Evolutionary conservation across 2,329 filamentous ascomycete species (phyloP).

Genomic region (Paramyrothecium sp.): DNA sequence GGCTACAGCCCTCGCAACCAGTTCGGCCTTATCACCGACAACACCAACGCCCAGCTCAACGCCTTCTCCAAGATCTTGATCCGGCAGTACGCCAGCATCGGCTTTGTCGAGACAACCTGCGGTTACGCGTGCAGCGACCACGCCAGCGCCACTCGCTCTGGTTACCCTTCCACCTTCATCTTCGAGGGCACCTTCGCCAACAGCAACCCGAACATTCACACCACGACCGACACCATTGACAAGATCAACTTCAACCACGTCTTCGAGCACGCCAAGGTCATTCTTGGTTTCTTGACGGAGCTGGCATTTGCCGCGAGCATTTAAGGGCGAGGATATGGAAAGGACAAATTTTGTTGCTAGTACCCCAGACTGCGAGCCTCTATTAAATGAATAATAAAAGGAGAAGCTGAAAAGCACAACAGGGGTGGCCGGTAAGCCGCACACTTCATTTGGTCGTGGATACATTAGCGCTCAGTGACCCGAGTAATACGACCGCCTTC

Average conservation of each 20-base stretch:
- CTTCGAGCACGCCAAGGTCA: constrained; percentile 59
- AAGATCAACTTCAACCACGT: constrained; percentile 67
- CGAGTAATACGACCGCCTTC: neutral
- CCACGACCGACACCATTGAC: constrained; percentile 68
- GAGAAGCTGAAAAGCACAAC: neutral
- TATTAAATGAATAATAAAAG: too few species aligned
- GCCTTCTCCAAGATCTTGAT: constrained; percentile 37
- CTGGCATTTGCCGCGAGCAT: constrained; percentile 46
- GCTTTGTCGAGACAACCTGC: constrained; percentile 47
- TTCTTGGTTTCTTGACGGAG: constrained; percentile 46
- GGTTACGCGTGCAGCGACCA: constrained; percentile 62
- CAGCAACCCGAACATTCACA: constrained; percentile 70
- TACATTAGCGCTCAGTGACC: neutral
- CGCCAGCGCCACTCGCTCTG: constrained; percentile 64
- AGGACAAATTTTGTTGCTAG: neutral
- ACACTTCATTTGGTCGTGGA: neutral
- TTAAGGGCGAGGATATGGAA: neutral
- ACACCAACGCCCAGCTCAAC: constrained; percentile 31
- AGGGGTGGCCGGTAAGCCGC: neutral
- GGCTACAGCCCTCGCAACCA: constrained; percentile 32
- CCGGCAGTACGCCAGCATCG: constrained; percentile 32
- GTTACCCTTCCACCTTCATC: constrained; percentile 64
- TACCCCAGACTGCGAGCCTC: neutral
- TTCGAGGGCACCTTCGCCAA: constrained; percentile 60
- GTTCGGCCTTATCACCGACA: constrained; percentile 39